Evolutionary conservation across 441 rosid species (phyloP).

Genomic region (Eutrema salsugineum): DNA sequence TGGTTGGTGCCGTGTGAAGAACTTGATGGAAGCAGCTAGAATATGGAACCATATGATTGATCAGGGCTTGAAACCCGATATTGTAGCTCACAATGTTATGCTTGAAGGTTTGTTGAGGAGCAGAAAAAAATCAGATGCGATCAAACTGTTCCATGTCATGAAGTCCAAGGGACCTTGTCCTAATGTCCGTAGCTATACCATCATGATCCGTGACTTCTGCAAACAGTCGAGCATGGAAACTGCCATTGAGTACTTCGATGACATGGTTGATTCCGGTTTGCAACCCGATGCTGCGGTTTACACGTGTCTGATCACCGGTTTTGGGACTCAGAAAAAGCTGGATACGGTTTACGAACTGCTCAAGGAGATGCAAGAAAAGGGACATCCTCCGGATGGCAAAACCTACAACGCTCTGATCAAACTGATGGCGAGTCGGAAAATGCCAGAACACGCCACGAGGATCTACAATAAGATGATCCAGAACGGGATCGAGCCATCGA

Average conservation of each 20-base stretch:
- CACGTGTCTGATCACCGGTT: not conserved
- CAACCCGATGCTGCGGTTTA: constrained; percentile 53
- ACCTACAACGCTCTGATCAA: constrained; percentile 80
- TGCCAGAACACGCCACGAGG: constrained; percentile 54
- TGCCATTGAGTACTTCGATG: constrained; percentile 63
- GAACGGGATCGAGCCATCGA: constrained; percentile 55
- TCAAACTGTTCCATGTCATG: constrained; percentile 81
- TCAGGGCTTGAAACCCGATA: constrained; percentile 70
- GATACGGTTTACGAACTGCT: constrained; percentile 59
- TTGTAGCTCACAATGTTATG: constrained; percentile 72
- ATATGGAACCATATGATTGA: constrained; percentile 90
- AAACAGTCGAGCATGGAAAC: constrained; percentile 70
- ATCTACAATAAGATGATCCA: constrained; percentile 68
- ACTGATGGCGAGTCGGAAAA: constrained; percentile 55
- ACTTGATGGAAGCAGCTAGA: constrained; percentile 85
- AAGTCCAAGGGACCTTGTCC: constrained; percentile 77
- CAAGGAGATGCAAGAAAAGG: constrained; percentile 78
- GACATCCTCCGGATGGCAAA: constrained; percentile 52
- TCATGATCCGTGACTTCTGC: constrained; percentile 65
- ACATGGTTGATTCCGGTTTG: constrained; percentile 61
- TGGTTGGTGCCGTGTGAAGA: constrained; percentile 78
- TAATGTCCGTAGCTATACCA: constrained; percentile 65
- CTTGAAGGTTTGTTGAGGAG: constrained; percentile 73
- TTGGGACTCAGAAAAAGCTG: constrained; percentile 47
- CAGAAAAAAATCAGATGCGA: constrained; percentile 66